Percentiles rank a stretch among this genome's conserved stretches.
Conservation (phyloP, 805 yeast genomes). For the Ogataea chonburiensis region DNA sequence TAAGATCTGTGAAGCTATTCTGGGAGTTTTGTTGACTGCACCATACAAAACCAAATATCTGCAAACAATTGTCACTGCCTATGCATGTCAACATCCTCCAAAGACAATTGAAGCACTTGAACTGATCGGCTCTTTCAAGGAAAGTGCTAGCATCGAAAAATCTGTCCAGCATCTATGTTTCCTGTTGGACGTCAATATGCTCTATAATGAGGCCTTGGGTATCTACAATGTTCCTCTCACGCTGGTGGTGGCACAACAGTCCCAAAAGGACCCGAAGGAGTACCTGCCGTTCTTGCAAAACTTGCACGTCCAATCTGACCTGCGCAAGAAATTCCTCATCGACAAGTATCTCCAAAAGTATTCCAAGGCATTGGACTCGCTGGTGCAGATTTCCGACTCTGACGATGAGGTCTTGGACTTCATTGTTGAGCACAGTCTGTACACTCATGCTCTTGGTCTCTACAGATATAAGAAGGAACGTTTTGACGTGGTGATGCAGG, state of each 20-base stretch:
- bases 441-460: conserved; percentile 62
- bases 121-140: conserved; percentile 53
- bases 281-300: conserved; percentile 88
- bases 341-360: conserved; percentile 73
- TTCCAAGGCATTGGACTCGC: conserved; percentile 66
- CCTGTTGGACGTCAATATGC: conserved; percentile 80
- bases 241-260: conserved; percentile 85
- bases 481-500: conserved; percentile 50
- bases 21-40: conserved; percentile 53
- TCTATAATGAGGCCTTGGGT: conserved; percentile 78
- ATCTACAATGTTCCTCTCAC: conserved; percentile 80
- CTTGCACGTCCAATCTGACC: conserved; percentile 62
- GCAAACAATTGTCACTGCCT: conserved; percentile 84
- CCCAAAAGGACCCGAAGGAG: conserved; percentile 97
- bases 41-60: conserved; percentile 56
- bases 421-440: conserved; percentile 67
- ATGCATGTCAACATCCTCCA: conserved; percentile 89
- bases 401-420: conserved; percentile 64
- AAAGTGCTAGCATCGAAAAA: conserved; percentile 49
- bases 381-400: conserved; percentile 47
- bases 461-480: conserved; percentile 57
- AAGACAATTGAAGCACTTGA: conserved; percentile 71
- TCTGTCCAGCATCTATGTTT: conserved; percentile 84
- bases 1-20: conserved; percentile 68
- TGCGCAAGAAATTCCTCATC: conserved; percentile 70